Base-by-base conservation (phyloP, 2,329 filamentous ascomycete genomes). In the Fusarium hainanense region DNA sequence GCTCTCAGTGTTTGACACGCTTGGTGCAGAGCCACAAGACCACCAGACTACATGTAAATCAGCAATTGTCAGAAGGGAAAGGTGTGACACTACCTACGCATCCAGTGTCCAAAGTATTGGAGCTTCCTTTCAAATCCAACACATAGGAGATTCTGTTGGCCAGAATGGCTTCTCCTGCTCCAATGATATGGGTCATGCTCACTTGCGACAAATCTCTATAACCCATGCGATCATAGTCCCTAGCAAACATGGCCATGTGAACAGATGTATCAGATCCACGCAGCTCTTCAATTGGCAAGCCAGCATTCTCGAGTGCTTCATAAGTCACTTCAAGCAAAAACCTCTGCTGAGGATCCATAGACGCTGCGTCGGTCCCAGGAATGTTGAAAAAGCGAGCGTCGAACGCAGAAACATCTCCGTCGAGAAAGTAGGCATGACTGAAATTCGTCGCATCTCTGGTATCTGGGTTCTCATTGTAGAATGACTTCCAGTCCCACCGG, bases 371-470 rank as follows among this genome's bases (percentile, higher is more conserved):
- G 13, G 56, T 46, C 6, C 40, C 48, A 13, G 56, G 41, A 2
- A 59, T 59, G 14, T 59, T 52, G 25, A 59, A 59, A n/a, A 59
- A 59, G 6, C 48, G 41, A 6, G 56, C 56, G 23, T 59, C 56
- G 30, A 59, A 59, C 3, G 47, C 48, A 11, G 56, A 52, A 4
- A 54, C 21, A 41, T 59, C 56, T 32, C 40, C 30, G 10, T 52
- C 47, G 4, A 59, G 28, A 11, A 59, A 59, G 13, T 59, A 59
- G 16, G 54, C 54, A 21, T 57, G 54, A 20, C 54, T 58, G 5
- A 58, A 57, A 7, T 57, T 43, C 18, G 54, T 57, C 1, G 44
- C 44, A 30, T 54, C 56, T 47, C 25, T 41, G 14, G 56, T 30
- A 20, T 54, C 56, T 23, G 32, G 56, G 11, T 59, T 54, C 32